A percentile compares a stretch with the other conserved stretches of the same genome.
Conservation (phyloP, 176 grass and related monocot genomes). For the Miscanthus lutarioriparius region DNA sequence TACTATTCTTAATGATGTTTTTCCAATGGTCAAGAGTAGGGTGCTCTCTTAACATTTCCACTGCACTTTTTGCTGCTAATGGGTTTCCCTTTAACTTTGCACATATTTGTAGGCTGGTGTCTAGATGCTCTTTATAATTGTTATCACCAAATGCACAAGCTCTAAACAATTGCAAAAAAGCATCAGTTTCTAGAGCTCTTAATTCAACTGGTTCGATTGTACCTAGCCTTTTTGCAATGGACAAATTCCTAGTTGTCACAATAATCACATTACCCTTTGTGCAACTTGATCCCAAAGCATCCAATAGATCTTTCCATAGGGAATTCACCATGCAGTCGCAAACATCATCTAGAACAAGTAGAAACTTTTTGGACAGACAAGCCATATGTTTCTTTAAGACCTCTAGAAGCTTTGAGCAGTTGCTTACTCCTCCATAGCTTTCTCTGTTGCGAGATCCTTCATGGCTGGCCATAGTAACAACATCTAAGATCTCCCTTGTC, state of each 20-base stretch:
- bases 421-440: background rate
- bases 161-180: too few relatives aligned
- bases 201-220: too few relatives aligned
- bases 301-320: background rate
- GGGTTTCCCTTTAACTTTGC: too few relatives aligned
- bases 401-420: background rate
- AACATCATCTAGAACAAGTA: constrained; percentile 22
- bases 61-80: too few relatives aligned
- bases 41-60: too few relatives aligned
- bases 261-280: background rate
- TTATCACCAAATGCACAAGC: too few relatives aligned
- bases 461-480: background rate
- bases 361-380: background rate
- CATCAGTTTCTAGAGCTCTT: too few relatives aligned
- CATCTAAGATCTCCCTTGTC: background rate
- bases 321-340: background rate
- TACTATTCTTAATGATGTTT: too few relatives aligned
- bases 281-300: background rate
- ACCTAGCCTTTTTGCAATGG: background rate
- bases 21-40: too few relatives aligned
- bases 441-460: background rate
- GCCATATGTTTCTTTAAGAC: background rate
- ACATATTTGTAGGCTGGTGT: too few relatives aligned
- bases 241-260: background rate
- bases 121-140: too few relatives aligned